These are phyloP conservation scores for Dothidotthia symphoricarpi DNA, from an alignment of 2,329 filamentous ascomycete genomes.

Conservation along the genomic window DNA sequence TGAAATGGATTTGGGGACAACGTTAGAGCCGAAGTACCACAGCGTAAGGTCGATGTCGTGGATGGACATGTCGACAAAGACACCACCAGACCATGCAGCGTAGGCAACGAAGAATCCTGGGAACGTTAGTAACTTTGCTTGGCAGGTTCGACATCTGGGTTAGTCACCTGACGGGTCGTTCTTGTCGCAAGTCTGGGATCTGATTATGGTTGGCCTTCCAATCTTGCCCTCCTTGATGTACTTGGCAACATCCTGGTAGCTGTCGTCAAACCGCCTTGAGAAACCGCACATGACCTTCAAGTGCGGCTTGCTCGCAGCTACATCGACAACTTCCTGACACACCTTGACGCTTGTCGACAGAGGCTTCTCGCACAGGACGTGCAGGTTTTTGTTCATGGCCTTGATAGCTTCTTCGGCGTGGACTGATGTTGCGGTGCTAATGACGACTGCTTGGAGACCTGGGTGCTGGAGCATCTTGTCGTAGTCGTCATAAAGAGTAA, in stretches of 20 bases:
- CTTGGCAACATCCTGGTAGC: constrained; percentile 42
- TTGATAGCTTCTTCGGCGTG: constrained; percentile 38
- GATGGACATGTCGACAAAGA: constrained; percentile 48
- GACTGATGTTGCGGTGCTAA: constrained; percentile 36
- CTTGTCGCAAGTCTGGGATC: constrained; percentile 47
- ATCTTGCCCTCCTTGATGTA: constrained; percentile 41
- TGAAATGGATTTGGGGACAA: constrained; percentile 39
- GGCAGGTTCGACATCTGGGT: background rate
- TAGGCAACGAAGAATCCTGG: constrained; percentile 47
- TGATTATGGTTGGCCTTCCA: constrained; percentile 43
- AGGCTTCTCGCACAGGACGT: constrained; percentile 44
- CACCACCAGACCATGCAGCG: constrained; percentile 43
- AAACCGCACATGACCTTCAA: constrained; percentile 49
- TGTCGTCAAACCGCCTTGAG: constrained; percentile 48
- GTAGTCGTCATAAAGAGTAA: constrained; percentile 48
- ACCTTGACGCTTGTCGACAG: constrained; percentile 35
- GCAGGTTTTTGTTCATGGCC: constrained; percentile 37
- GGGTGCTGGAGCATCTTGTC: constrained; percentile 48
- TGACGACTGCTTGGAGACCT: constrained; percentile 47
- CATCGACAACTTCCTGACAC: constrained; percentile 34
- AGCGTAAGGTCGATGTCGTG: constrained; percentile 49
- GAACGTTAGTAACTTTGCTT: constrained; percentile 4
- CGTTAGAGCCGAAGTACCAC: constrained; percentile 42
- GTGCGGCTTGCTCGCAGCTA: constrained; percentile 37
- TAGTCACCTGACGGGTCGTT: constrained; percentile 25